Base-by-base conservation (phyloP, 2,329 filamentous ascomycete species). In the Fusarium chaquense region DNA sequence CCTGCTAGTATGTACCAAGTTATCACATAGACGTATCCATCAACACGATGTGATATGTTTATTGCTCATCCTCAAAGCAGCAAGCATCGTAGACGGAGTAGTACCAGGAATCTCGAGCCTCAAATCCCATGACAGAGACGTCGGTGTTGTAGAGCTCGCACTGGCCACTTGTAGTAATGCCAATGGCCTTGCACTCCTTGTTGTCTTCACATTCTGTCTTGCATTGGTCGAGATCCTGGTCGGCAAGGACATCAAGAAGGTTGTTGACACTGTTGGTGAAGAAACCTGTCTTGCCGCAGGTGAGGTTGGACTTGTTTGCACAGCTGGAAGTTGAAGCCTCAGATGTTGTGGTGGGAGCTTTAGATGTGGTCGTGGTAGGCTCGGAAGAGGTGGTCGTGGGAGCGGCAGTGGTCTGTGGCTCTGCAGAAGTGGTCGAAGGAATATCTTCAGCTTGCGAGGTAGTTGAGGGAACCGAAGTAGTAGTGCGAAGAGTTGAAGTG, bases 71-170 rank as follows among this genome's bases (percentile, higher is more conserved):
- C 24, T 43, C 46, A 18, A 69, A 69, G 44, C 68, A 71, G 28
- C 68, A 71, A 49, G 35, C 53, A 36, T 71, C 68, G 10, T 53
- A 71, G 32, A 62, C 56, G 12, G 52, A 36, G 24, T 53, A 71
- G 26, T 44, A 69, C 45, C 43, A 68, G 26, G 28, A 4, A 1
- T n/a, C 16, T 6, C 26, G 13, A 15, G 36, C 12, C n/a, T 44
- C 11, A 13, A 71, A 69, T 3, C 35, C 55, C 28, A 71, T 41
- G 3, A 9, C 40, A 28, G 52, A 61, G 12, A 55, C 30, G 20
- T 36, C 28, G n/a, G 65, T 20, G 12, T 59, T 35, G 16, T 71
- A 71, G 30, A 71, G 60, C 50, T 71, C 68, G 40, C 68, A 71
- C 43, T 69, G 65, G 16, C 22, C 41, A 40, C 13, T 28, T 26